Evolutionary conservation across 2,329 filamentous ascomycete genomes (phyloP).

Genomic region (Diplodia corticola): DNA sequence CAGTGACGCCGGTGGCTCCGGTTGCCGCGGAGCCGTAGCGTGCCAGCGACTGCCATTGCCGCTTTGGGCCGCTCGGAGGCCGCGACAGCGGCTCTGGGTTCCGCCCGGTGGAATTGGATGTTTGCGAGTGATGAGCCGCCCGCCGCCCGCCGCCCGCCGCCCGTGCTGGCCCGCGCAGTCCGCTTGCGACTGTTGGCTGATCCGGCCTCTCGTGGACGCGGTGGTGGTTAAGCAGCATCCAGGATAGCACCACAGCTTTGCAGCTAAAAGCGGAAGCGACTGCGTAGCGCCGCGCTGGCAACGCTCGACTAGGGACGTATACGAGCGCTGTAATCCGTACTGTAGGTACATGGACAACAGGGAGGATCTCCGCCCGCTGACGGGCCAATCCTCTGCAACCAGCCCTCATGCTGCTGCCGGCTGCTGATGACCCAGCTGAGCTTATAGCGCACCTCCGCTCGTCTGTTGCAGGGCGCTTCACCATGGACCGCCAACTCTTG

Average conservation of each 20-base stretch:
- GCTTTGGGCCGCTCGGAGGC: background rate
- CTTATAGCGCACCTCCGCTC: background rate
- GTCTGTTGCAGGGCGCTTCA: background rate
- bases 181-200: background rate
- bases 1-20: constrained; percentile 9
- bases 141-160: no score
- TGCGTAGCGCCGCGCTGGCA: background rate
- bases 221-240: background rate
- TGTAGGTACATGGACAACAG: no score
- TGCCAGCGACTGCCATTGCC: background rate
- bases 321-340: background rate
- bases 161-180: background rate
- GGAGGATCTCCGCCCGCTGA: background rate
- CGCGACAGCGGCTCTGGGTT: no score
- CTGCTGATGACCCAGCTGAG: background rate
- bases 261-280: background rate
- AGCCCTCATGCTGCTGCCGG: background rate
- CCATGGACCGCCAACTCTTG: background rate
- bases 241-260: background rate
- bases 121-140: background rate
- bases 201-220: no score
- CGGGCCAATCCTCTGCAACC: background rate
- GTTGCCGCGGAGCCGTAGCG: constrained; percentile 6
- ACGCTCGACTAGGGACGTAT: background rate
- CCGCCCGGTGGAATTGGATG: background rate